These are phyloP conservation scores for Collybiopsis confluens DNA, from an alignment of 768 basidiomycete species.

Conservation along the genomic window DNA sequence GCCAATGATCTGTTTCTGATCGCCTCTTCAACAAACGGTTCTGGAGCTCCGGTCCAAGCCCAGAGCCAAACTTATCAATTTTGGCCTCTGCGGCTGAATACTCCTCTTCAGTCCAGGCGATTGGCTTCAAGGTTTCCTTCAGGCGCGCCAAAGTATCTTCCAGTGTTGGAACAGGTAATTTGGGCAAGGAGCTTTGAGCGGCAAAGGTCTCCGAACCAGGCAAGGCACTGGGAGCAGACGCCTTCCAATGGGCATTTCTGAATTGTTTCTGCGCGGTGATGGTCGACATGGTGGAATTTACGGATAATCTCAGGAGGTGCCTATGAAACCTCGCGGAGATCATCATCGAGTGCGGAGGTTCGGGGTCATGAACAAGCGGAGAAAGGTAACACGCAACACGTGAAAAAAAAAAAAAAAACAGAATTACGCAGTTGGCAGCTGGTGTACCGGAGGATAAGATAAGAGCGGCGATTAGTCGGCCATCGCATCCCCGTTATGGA, in stretches of 20 bases:
- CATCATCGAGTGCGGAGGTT: no score
- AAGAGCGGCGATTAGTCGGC: no score
- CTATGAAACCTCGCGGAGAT: no score
- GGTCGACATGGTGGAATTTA: background rate
- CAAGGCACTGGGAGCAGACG: constrained; percentile 55
- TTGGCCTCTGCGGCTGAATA: constrained; percentile 48
- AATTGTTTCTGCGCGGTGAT: constrained; percentile 19
- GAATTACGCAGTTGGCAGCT: no score
- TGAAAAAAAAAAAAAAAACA: no score
- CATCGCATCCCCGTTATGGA: no score
- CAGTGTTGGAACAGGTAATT: constrained; percentile 74
- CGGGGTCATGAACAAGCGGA: no score
- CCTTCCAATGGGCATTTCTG: constrained; percentile 63
- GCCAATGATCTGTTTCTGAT: constrained; percentile 66
- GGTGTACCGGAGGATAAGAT: no score
- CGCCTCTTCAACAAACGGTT: constrained; percentile 52
- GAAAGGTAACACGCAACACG: no score
- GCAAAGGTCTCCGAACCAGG: constrained; percentile 58
- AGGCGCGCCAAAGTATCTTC: constrained; percentile 61
- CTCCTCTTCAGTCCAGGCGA: constrained; percentile 63
- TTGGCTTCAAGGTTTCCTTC: constrained; percentile 66
- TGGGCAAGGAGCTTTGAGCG: constrained; percentile 57
- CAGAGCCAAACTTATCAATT: constrained; percentile 61
- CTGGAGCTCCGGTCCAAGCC: constrained; percentile 57
- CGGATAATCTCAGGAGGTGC: no score